These are phyloP conservation scores for Sporothrix curviconia DNA, from an alignment of 2,329 filamentous ascomycete genomes.

Conservation along the genomic window DNA sequence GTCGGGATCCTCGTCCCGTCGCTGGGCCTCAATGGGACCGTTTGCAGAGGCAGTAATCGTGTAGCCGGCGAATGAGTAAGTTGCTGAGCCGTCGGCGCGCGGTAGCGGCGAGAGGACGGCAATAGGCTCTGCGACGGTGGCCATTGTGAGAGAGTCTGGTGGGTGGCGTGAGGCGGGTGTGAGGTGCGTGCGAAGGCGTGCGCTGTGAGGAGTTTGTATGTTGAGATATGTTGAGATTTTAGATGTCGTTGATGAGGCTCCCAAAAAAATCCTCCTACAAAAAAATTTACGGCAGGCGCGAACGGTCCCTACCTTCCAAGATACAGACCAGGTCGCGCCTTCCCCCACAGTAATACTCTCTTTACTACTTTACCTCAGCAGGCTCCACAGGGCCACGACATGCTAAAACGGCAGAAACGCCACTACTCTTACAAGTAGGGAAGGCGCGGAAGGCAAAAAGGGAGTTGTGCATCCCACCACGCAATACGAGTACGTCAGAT, in stretches of 20 bases:
- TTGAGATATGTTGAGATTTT: not conserved
- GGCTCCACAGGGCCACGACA: not conserved
- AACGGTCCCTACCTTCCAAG: not conserved
- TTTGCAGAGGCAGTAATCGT: constrained; percentile 81
- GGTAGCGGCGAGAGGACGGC: constrained; percentile 54
- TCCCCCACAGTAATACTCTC: not conserved
- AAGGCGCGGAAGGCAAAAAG: too few relatives aligned
- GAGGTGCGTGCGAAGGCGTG: too few relatives aligned
- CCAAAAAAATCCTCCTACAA: not conserved
- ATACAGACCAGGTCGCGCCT: not conserved
- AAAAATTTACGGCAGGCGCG: constrained; percentile 11
- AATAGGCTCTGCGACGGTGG: constrained; percentile 40
- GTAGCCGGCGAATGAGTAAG: constrained; percentile 69
- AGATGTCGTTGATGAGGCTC: not conserved
- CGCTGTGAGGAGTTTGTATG: not conserved
- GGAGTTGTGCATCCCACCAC: not conserved
- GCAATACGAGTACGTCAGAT: constrained; percentile 3
- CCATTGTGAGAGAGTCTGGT: constrained; percentile 31
- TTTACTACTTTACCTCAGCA: not conserved
- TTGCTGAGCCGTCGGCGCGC: constrained; percentile 73
- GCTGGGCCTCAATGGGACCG: constrained; percentile 82
- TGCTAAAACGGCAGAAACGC: not conserved
- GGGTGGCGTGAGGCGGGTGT: not conserved
- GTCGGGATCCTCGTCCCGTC: constrained; percentile 85
- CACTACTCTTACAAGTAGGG: not conserved